Evolutionary conservation across 1,139 yeast genomes (phyloP), one percentile per base, ranked within the genome.

Genomic region (Hansenula lynferdii): DNA sequence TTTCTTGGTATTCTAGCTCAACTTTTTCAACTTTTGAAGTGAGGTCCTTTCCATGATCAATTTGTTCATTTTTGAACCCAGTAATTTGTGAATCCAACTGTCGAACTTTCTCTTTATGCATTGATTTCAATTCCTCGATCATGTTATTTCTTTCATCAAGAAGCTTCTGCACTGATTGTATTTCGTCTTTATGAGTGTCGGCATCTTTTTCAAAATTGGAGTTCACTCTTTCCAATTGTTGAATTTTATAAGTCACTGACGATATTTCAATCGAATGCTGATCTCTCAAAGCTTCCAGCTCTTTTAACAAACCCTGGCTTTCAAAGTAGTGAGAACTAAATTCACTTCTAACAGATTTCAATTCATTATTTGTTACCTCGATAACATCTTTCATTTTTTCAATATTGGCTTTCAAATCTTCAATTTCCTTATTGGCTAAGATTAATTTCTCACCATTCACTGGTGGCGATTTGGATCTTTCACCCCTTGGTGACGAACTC

Each of bases 281-380:
- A 28, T 48, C 46, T 42, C 55, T 44, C 5, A 54, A 36, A 5
- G 35, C 37, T 10, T 49, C 48, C 11, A 58, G 24, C 16, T 54
- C 51, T 1, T 36, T 38, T 0, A 24, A 30, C 2, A 46, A 37
- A 25, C 64, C 56, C 27, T 61, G 61, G 3, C 48, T 45, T 32
- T 62, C 62, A 23, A 68, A 51, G 9, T 61, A 66, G 9, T 55
- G 53, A 2, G 68, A 48, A 17, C 60, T 58, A 23, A 55, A 56
- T 14, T 65, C 65, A 42, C 58, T 65, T 35, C 50, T 60, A 29
- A 48, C 58, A 32, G 52, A 35, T 35, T 58, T 61, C 42, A 43
- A 53, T 33, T 53, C 52, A 36, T 37, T 42, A 12, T 41, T 40
- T 23, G 45, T 22, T 8, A 26, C 15, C n/a, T 45, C 49, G 21